A percentile compares a stretch with the other conserved stretches of the same genome.
Evolutionary conservation across 495 filamentous ascomycete genomes (phyloP).

Genomic region (Bacidia rubella): DNA sequence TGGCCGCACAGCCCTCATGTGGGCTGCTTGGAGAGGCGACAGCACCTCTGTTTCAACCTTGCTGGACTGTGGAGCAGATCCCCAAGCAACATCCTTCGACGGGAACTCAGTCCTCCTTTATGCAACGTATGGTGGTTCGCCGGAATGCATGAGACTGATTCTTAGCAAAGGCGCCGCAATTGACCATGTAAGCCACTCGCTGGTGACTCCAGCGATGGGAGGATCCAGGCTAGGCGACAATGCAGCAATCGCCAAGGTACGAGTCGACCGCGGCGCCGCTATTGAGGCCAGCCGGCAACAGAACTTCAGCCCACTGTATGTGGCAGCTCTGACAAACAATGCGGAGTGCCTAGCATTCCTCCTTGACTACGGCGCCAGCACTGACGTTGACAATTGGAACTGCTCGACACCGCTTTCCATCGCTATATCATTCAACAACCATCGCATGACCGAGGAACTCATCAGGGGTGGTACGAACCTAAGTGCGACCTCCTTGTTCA

Average conservation of each 20-base stretch:
- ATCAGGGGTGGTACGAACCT: slow-evolving; percentile 3
- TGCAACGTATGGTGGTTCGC: slow-evolving; percentile 5
- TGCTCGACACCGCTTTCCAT: slow-evolving; percentile 11
- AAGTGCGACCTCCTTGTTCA: neutral
- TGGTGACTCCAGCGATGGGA: slow-evolving; percentile 6
- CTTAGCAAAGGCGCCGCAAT: slow-evolving; percentile 5
- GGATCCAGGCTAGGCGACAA: slow-evolving; percentile 5
- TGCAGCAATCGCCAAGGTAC: slow-evolving; percentile 2
- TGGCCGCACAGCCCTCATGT: slow-evolving; percentile 10
- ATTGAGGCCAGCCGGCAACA: slow-evolving; percentile 8
- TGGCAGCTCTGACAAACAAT: slow-evolving; percentile 8
- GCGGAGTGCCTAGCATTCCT: slow-evolving; percentile 8
- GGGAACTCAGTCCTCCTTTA: slow-evolving; percentile 10
- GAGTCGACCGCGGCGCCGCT: slow-evolving; percentile 1
- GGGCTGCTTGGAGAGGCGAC: slow-evolving; percentile 11
- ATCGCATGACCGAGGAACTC: slow-evolving; percentile 12
- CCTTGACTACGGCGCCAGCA: slow-evolving; percentile 5
- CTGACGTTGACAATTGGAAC: slow-evolving; percentile 5
- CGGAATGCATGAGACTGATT: slow-evolving; percentile 4
- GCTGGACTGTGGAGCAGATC: slow-evolving; percentile 1
- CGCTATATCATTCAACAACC: slow-evolving; percentile 14
- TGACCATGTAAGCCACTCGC: slow-evolving; percentile 1
- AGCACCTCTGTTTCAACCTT: slow-evolving; percentile 2
- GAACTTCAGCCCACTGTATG: slow-evolving; percentile 7
- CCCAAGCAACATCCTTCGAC: slow-evolving; percentile 5